phyloP scores from a whole-genome alignment of 1,284 basidiomycete genomes.

The Sporisorium sorghi region DNA sequence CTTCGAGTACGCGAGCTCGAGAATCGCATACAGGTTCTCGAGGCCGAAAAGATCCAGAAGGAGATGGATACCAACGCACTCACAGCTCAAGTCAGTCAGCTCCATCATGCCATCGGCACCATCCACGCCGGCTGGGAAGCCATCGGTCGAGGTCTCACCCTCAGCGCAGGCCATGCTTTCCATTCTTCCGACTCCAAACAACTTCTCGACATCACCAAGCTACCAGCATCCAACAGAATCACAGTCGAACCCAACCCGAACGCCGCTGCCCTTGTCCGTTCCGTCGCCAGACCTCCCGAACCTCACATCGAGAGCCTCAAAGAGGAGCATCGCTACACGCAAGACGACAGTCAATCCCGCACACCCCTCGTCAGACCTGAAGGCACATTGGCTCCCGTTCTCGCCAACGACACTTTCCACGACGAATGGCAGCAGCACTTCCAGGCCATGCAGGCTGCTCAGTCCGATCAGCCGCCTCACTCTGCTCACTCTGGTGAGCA shows the following conservation, averaged over 20 bases:
- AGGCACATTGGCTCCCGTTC: background rate
- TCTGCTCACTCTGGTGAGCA: background rate
- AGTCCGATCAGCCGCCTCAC: background rate
- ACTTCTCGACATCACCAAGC: background rate
- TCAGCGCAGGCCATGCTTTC: conserved; percentile 9
- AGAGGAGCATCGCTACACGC: conserved; percentile 19
- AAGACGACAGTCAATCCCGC: background rate
- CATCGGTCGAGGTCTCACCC: conserved; percentile 51
- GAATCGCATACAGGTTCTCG: conserved; percentile 55
- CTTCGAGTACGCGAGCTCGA: conserved; percentile 65
- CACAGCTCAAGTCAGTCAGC: conserved; percentile 43
- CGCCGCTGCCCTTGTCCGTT: conserved; percentile 32
- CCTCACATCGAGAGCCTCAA: conserved; percentile 31
- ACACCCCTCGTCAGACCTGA: background rate
- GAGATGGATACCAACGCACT: conserved; percentile 33
- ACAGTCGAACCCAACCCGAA: conserved; percentile 34
- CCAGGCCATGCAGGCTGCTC: conserved; percentile 3
- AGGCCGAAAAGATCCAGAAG: conserved; percentile 55
- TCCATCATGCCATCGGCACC: conserved; percentile 52
- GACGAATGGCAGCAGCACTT: conserved; percentile 19
- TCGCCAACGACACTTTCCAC: background rate
- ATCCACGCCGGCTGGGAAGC: conserved; percentile 59
- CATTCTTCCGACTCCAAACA: background rate
- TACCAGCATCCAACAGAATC: conserved; percentile 27
- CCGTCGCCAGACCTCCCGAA: conserved; percentile 47